Conservation (phyloP, 306 rosid species). For the Myrica gale region DNA sequence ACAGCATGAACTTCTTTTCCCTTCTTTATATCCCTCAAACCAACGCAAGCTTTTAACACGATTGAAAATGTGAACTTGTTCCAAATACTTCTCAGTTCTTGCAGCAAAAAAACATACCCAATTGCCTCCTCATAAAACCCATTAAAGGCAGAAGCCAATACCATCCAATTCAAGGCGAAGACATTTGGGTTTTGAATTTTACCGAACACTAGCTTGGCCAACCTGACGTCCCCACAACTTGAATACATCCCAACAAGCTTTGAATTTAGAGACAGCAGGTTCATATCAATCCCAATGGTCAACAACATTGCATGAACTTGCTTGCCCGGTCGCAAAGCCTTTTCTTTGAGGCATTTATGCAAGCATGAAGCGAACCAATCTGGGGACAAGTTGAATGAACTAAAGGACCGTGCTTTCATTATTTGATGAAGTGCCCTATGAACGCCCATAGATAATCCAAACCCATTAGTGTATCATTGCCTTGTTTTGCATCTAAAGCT, state of each 20-base stretch:
- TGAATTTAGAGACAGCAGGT: conserved; percentile 45
- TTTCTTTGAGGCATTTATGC: conserved; percentile 59
- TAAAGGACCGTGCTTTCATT: conserved; percentile 30
- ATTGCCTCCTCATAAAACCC: conserved; percentile 52
- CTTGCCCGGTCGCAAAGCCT: conserved; percentile 53
- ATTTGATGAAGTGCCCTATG: background rate
- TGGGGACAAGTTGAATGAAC: conserved; percentile 29
- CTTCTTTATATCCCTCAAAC: conserved; percentile 55
- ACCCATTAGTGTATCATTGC: background rate
- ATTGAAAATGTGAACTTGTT: conserved; percentile 51
- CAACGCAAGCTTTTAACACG: conserved; percentile 56
- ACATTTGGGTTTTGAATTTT: conserved; percentile 47
- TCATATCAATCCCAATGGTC: conserved; percentile 42
- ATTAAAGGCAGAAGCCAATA: conserved; percentile 42
- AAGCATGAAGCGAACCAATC: conserved; percentile 42
- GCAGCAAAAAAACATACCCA: conserved; percentile 43
- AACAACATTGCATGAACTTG: conserved; percentile 58
- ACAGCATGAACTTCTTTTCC: conserved; percentile 65
- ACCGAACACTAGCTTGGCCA: conserved; percentile 35
- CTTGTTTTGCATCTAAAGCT: background rate
- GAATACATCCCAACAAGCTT: conserved; percentile 70
- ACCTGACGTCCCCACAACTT: conserved; percentile 46
- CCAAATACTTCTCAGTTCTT: conserved; percentile 33
- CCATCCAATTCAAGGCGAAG: conserved; percentile 68
- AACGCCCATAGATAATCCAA: background rate